Evolutionary conservation across 2,329 filamentous ascomycete species (phyloP).

Genomic region (Monilinia fructigena): DNA sequence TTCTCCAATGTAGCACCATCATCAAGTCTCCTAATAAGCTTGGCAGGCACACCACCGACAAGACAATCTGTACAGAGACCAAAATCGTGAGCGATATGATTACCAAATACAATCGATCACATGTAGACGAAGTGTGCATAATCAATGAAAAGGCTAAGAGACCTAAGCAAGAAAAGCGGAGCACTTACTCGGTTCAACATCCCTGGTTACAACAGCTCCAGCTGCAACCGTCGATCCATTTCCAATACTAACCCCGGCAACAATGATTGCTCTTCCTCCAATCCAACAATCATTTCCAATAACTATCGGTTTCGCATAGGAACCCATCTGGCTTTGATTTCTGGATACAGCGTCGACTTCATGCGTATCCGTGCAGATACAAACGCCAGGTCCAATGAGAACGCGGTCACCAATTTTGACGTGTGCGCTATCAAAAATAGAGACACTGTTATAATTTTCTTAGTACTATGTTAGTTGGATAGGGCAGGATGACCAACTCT

Average conservation of each 20-base stretch:
- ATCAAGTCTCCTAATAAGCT: slow-evolving; percentile 24
- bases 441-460: slow-evolving; percentile 26
- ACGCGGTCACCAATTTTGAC: slow-evolving; percentile 46
- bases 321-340: slow-evolving; percentile 51
- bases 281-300: slow-evolving; percentile 58
- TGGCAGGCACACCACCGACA: slow-evolving; percentile 31
- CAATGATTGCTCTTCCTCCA: slow-evolving; percentile 50
- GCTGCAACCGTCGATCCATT: slow-evolving; percentile 52
- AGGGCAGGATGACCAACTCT: slow-evolving; percentile 25
- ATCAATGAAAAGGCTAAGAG: background rate
- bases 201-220: slow-evolving; percentile 50
- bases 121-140: background rate
- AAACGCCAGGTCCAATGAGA: slow-evolving; percentile 67
- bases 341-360: slow-evolving; percentile 59
- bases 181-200: slow-evolving; percentile 26
- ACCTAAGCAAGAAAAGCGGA: background rate
- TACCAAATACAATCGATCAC: background rate
- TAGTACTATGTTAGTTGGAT: slow-evolving; percentile 11
- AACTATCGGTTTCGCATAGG: slow-evolving; percentile 47
- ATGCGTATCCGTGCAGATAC: slow-evolving; percentile 69
- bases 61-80: slow-evolving; percentile 21
- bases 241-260: slow-evolving; percentile 54
- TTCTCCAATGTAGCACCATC: background rate
- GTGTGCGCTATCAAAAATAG: slow-evolving; percentile 40
- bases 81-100: background rate